phyloP scores from a whole-genome alignment of 2,329 filamentous ascomycete genomes.

The Trichoderma arundinaceum region DNA sequence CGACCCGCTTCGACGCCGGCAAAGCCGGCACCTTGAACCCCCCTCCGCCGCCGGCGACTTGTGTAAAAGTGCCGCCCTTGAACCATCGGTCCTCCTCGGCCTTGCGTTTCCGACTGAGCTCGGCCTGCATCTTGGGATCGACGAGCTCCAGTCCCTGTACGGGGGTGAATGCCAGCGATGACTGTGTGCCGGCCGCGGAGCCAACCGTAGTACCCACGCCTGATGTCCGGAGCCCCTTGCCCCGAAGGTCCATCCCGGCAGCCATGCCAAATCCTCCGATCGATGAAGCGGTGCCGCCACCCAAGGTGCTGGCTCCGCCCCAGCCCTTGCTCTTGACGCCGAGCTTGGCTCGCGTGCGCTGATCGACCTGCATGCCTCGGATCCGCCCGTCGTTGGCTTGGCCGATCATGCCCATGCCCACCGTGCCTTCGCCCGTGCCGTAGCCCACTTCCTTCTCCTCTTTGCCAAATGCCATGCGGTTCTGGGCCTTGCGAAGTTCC shows the following conservation, averaged over 20 bases:
- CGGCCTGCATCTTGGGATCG: constrained; percentile 87
- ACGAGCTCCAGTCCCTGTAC: constrained; percentile 95
- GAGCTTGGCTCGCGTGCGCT: constrained; percentile 89
- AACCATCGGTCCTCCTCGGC: constrained; percentile 97
- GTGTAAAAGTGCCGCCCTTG: constrained; percentile 95
- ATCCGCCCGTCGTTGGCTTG: constrained; percentile 87
- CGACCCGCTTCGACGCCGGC: constrained; percentile 73
- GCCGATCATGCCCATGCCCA: constrained; percentile 94
- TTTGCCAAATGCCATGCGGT: constrained; percentile 93
- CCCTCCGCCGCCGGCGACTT: constrained; percentile 66
- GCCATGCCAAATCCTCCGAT: constrained; percentile 77
- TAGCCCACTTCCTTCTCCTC: constrained; percentile 95
- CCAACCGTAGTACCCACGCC: constrained; percentile 78
- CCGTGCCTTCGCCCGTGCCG: constrained; percentile 81
- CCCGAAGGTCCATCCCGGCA: constrained; percentile 72
- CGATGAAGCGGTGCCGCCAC: constrained; percentile 77
- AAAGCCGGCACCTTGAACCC: constrained; percentile 84
- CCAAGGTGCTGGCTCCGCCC: constrained; percentile 72
- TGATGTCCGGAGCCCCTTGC: constrained; percentile 78
- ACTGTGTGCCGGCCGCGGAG: constrained; percentile 71
- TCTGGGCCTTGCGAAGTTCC: constrained; percentile 92
- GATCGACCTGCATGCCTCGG: constrained; percentile 86
- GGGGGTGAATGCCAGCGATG: constrained; percentile 89
- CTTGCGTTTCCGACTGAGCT: constrained; percentile 87
- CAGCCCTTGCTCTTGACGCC: constrained; percentile 96